Conservation (phyloP, 2,329 filamentous ascomycete species). For the Aspergillus flavus region DNA sequence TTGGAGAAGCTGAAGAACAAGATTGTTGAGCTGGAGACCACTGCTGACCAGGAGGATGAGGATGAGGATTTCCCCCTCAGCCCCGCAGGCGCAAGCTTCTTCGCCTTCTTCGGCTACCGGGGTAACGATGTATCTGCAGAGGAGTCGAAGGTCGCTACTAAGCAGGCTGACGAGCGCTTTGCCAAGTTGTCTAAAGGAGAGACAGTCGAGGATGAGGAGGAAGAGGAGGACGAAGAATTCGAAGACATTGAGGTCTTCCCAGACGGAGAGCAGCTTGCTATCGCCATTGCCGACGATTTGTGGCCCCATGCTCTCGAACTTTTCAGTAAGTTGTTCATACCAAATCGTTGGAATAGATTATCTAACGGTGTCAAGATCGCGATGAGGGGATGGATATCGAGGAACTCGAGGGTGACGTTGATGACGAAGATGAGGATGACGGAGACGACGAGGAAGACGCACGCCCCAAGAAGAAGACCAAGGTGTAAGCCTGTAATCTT, state of each 20-base stretch:
- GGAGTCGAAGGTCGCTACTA: conserved; percentile 66
- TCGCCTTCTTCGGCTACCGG: conserved; percentile 83
- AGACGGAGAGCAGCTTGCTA: conserved; percentile 80
- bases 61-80: conserved; percentile 52
- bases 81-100: conserved; percentile 75
- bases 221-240: conserved; percentile 54
- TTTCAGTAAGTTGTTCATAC: conserved; percentile 69
- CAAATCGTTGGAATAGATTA: background rate
- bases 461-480: conserved; percentile 41
- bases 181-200: conserved; percentile 54
- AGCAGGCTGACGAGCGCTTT: conserved; percentile 63
- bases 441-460: conserved; percentile 52
- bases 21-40: conserved; percentile 45
- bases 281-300: conserved; percentile 80
- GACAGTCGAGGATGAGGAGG: conserved; percentile 49
- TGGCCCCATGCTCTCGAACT: conserved; percentile 88
- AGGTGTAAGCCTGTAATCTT: conserved; percentile 30
- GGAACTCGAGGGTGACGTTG: conserved; percentile 59
- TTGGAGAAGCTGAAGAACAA: conserved; percentile 58
- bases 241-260: conserved; percentile 82
- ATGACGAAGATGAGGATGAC: conserved; percentile 39
- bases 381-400: conserved; percentile 69
- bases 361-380: conserved; percentile 47
- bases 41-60: conserved; percentile 33
- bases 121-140: conserved; percentile 71